A percentile compares a stretch with the other conserved stretches of the same genome.
Evolutionary conservation across 805 yeast species (phyloP).

Genomic region (Yamadazyma endophytica): DNA sequence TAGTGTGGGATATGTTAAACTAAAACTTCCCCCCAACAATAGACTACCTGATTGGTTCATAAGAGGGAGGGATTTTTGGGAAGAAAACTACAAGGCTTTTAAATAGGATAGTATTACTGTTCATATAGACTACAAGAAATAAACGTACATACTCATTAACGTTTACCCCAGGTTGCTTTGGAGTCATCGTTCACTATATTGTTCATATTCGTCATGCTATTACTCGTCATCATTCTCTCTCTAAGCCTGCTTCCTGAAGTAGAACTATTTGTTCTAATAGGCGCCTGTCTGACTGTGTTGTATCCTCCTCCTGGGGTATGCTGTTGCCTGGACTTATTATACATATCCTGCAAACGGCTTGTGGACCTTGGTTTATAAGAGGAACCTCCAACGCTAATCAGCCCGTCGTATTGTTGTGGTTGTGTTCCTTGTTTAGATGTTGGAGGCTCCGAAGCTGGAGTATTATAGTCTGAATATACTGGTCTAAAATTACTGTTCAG

Average conservation of each 20-base stretch:
- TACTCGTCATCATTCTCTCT: slow-evolving; percentile 22
- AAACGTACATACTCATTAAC: slow-evolving; percentile 1
- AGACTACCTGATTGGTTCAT: slow-evolving; percentile 76
- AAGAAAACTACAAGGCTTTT: slow-evolving; percentile 27
- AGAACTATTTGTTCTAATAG: slow-evolving; percentile 22
- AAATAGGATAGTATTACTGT: not conserved
- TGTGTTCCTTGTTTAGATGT: slow-evolving; percentile 21
- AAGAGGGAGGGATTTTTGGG: slow-evolving; percentile 64
- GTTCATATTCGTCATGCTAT: slow-evolving; percentile 14
- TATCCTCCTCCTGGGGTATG: slow-evolving; percentile 29
- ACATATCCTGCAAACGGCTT: slow-evolving; percentile 35
- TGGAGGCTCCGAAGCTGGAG: slow-evolving; percentile 1
- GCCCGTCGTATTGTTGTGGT: slow-evolving; percentile 7
- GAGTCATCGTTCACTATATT: slow-evolving; percentile 4
- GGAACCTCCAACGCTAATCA: slow-evolving; percentile 3
- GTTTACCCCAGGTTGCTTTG: slow-evolving; percentile 9
- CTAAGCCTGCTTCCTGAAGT: slow-evolving; percentile 24
- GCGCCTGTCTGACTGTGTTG: slow-evolving; percentile 15
- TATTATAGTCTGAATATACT: not conserved
- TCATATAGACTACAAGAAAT: not conserved
- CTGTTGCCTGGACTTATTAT: slow-evolving; percentile 37
- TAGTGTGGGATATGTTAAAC: slow-evolving; percentile 35
- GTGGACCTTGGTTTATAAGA: slow-evolving; percentile 28
- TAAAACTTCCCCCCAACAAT: slow-evolving; percentile 57
- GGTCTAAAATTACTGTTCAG: slow-evolving; percentile 1